These are phyloP conservation scores for Laburnicola sp. DNA, from an alignment of 2,329 filamentous ascomycete species.

Conservation along the genomic window DNA sequence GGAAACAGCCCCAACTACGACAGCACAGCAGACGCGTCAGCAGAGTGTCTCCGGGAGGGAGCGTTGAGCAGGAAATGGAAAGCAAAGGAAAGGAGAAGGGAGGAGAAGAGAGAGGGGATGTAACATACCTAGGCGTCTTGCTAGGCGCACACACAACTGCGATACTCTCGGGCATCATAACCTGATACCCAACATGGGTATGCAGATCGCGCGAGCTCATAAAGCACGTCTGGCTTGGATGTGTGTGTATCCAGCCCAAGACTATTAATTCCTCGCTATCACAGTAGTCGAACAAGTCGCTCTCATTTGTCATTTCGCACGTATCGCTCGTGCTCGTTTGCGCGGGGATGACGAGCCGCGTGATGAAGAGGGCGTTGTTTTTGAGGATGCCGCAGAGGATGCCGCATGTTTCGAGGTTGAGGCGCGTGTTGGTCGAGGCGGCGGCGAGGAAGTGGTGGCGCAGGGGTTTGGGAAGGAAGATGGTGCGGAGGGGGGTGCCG, in stretches of 20 bases:
- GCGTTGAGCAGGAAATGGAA: too few relatives aligned
- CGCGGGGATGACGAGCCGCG: conserved; percentile 83
- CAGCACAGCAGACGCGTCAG: too few relatives aligned
- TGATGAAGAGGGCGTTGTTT: conserved; percentile 92
- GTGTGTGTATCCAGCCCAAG: conserved; percentile 96
- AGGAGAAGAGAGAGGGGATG: not conserved
- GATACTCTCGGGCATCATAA: conserved; percentile 94
- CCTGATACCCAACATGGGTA: conserved; percentile 91
- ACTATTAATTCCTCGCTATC: conserved; percentile 81
- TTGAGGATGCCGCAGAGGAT: conserved; percentile 89
- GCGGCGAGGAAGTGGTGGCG: conserved; percentile 73
- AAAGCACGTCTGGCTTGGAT: conserved; percentile 95
- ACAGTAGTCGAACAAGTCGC: conserved; percentile 84
- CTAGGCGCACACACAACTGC: conserved; percentile 94
- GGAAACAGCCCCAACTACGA: conserved; percentile 92
- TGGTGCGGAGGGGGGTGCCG: conserved; percentile 79
- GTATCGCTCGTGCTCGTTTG: conserved; percentile 90
- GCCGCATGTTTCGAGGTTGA: conserved; percentile 90
- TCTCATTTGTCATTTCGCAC: conserved; percentile 90
- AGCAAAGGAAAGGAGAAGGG: conserved; percentile 1
- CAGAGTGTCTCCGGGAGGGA: too few relatives aligned
- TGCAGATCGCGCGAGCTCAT: conserved; percentile 95
- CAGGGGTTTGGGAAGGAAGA: conserved; percentile 80
- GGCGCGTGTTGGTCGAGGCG: conserved; percentile 74
- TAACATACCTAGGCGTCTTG: conserved; percentile 70